Conservation (phyloP, 2,329 filamentous ascomycete genomes). For the Trichoderma arundinaceum region DNA sequence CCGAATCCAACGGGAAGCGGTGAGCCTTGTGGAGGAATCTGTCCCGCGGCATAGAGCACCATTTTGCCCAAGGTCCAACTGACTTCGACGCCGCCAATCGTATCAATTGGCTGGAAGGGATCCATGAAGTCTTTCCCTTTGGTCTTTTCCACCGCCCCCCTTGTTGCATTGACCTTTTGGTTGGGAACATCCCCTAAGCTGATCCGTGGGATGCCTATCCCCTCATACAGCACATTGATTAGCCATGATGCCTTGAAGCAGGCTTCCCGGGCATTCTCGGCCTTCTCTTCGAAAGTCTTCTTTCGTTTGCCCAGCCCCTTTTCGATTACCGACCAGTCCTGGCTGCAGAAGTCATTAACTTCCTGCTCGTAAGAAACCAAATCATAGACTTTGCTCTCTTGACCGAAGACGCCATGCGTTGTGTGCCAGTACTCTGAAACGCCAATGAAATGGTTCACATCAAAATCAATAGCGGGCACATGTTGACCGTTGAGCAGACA, state of each 20-base stretch:
- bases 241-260: conserved; percentile 99
- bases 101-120: conserved; percentile 90
- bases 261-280: conserved; percentile 80
- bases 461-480: conserved; percentile 93
- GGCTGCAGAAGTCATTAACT: conserved; percentile 83
- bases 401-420: conserved; percentile 89
- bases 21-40: conserved; percentile 68
- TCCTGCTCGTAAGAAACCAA: conserved; percentile 86
- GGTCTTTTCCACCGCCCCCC: conserved; percentile 68
- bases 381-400: conserved; percentile 83
- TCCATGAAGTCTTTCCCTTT: conserved; percentile 79
- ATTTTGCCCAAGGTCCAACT: conserved; percentile 98
- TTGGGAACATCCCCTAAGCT: conserved; percentile 69
- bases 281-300: conserved; percentile 77
- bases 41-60: conserved; percentile 89
- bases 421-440: conserved; percentile 99
- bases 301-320: conserved; percentile 67
- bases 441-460: conserved; percentile 95
- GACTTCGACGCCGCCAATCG: conserved; percentile 88
- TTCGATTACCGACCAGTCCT: conserved; percentile 80
- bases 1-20: conserved; percentile 87
- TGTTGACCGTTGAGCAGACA: conserved; percentile 91
- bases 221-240: conserved; percentile 94
- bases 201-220: conserved; percentile 88
- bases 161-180: conserved; percentile 71